Conservation (phyloP, 2,329 filamentous ascomycete species). For the Fusarium hostae region DNA sequence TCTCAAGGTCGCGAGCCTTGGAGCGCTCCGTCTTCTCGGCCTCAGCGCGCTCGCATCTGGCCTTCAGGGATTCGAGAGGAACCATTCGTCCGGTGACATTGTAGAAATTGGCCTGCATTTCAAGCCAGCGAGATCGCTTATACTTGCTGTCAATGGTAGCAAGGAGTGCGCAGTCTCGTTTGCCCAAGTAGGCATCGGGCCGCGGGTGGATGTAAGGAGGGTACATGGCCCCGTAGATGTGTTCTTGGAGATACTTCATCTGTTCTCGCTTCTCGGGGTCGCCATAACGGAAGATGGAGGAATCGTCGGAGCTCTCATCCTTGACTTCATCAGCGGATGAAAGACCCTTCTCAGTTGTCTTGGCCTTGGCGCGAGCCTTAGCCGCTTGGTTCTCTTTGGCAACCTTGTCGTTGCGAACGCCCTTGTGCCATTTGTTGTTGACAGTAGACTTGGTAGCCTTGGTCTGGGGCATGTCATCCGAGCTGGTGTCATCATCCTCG, state of each 20-base stretch:
- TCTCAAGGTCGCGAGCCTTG: neutral
- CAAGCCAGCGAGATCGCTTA: constrained; percentile 51
- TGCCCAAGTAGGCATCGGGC: constrained; percentile 43
- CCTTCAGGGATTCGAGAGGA: constrained; percentile 51
- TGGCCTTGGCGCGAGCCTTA: constrained; percentile 27
- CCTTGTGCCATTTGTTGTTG: constrained; percentile 33
- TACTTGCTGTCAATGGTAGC: constrained; percentile 50
- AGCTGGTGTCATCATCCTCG: neutral
- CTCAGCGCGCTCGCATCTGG: constrained; percentile 49
- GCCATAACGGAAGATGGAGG: constrained; percentile 28
- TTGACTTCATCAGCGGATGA: constrained; percentile 38
- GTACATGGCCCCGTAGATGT: constrained; percentile 49
- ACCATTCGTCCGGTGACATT: constrained; percentile 57
- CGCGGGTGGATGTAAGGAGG: constrained; percentile 36
- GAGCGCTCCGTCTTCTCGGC: constrained; percentile 13
- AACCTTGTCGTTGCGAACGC: constrained; percentile 32
- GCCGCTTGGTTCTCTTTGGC: constrained; percentile 37
- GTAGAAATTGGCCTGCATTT: constrained; percentile 58
- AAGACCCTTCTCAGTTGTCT: neutral
- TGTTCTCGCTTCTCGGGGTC: constrained; percentile 39
- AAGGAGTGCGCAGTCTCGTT: constrained; percentile 51
- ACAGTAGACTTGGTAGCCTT: neutral
- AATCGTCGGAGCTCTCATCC: constrained; percentile 34
- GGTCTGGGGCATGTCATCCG: neutral
- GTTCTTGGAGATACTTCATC: constrained; percentile 47